Base-by-base conservation (phyloP, 108 stramenopile genomes). In the Schizochytrium sp. region DNA sequence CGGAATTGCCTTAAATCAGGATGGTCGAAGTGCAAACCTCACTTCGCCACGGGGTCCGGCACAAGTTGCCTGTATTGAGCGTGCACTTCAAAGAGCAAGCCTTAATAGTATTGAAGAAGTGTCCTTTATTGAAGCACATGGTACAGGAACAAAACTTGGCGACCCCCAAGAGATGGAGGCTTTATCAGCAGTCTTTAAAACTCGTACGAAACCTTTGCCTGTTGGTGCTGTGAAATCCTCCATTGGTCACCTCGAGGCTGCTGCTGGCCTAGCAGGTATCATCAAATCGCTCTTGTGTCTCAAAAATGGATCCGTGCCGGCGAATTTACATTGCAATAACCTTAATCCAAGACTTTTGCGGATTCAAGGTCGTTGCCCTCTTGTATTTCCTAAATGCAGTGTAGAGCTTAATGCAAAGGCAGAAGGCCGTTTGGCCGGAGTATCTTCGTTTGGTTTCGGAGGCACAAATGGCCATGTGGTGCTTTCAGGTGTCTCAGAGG, bases 221-320 rank as follows among this genome's bases (percentile, higher is more conserved):
- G 28, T 89, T 4, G 89, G 88, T 5, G 50, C 91, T 4, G 88
- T 91, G 38, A 91, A 91, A 44, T 72, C 64, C 3, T 88, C 73
- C 59, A 89, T 91, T 0, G 91, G 91, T 1, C 91, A 91, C 41
- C 72, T 91, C 46, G 91, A 91, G 73, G 88, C 88, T 17, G 91
- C 69, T 58, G 91, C 91, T 0, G 50, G 91, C 10, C 42, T 89
- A 0, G 72, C 88, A 15, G 91, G 91, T 10, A 42, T 60, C 7
- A 59, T 89, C 15, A 89, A 91, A 49, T 7, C 57, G 1, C 42
- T 89, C 1, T 19, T 89, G 0, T 41, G 55, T 41, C 72, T 89
- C 17, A 44, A 47, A 40, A n/a, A 89, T 8, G 17, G 12, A 17
- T 8, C 28, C 13, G 42, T 87, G 15, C 91, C 89, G 4, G 50